These are phyloP conservation scores for Ephemerocybe angulata DNA, from an alignment of 768 basidiomycete genomes.

Conservation along the genomic window DNA sequence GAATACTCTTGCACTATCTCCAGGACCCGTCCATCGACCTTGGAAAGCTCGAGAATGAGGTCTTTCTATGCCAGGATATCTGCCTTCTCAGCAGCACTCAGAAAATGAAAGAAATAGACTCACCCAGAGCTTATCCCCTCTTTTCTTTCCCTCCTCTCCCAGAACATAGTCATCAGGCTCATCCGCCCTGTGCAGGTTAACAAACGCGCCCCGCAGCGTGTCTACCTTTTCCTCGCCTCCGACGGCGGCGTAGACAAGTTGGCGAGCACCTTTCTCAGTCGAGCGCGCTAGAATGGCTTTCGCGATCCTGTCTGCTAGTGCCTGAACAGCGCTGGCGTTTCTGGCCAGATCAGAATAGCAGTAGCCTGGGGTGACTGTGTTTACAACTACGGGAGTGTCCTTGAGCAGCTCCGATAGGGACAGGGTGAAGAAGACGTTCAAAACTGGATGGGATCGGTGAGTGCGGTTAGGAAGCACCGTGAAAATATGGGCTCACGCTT, in stretches of 20 bases:
- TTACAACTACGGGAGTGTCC: conserved; percentile 28
- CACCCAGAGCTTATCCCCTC: conserved; percentile 30
- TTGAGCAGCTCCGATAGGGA: conserved; percentile 31
- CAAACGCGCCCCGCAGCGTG: conserved; percentile 27
- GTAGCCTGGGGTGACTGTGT: conserved; percentile 43
- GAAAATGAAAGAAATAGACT: conserved; percentile 8
- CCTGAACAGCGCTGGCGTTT: conserved; percentile 14
- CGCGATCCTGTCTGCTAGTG: conserved; percentile 22
- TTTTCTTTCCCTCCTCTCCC: conserved; percentile 21
- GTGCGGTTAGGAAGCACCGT: neutral
- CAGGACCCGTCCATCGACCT: neutral
- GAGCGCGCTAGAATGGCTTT: conserved; percentile 33
- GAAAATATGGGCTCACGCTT: neutral
- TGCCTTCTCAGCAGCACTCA: no score
- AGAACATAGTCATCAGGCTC: conserved; percentile 30
- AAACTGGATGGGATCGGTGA: conserved; percentile 23
- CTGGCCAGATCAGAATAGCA: conserved; percentile 35
- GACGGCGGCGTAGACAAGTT: conserved; percentile 30
- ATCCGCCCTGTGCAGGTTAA: conserved; percentile 19
- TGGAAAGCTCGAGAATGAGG: conserved; percentile 1
- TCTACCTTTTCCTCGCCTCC: conserved; percentile 18
- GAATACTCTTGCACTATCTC: neutral
- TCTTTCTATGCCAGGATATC: neutral
- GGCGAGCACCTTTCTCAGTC: conserved; percentile 35
- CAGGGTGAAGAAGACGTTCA: conserved; percentile 40